Base-by-base conservation (phyloP, 2,329 filamentous ascomycete species). In the Verticillium alfalfae region DNA sequence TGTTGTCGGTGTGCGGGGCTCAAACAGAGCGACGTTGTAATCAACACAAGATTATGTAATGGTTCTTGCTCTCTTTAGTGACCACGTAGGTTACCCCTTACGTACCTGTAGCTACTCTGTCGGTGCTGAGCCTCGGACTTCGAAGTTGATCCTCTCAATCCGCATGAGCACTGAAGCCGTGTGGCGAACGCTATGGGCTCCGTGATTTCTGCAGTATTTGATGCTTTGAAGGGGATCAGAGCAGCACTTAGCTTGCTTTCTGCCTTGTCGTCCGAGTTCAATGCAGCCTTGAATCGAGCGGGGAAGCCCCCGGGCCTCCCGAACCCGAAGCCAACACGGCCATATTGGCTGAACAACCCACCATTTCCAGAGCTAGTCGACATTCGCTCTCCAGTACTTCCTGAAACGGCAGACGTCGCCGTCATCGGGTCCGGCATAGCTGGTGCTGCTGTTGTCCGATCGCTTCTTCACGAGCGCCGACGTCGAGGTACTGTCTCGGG, bases 401-500 rank as follows among this genome's bases (percentile, higher is more conserved):
- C 59, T 2, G 36, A 56, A 13, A 60, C 63, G 5, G 63, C 34
- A 7, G 67, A 69, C 45, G 54, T 69, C 41, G 64, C 63, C 56
- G 67, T 69, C 56, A 70, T 69, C 26, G 66, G 66, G 13, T 66
- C 69, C 16, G 66, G 67, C 6, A 61, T 69, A 8, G 63, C 65
- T 2, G 63, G 65, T n/a, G 66, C 63, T 16, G 61, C 52, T n/a
- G 41, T 67, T 2, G 64, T 61, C 1, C 55, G 60, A 6, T 65
- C 64, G 13, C 57, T 69, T 4, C 61, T 67, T 2, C 49, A 62
- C 22, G 45, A 52, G 18, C 45, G 18, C n/a, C 45, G 45, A 10
- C 45, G 45, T 26, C 8, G 45, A n/a, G 22, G 22, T 13, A 9
- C 18, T 13, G 45, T 22, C 18, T n/a, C 45, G n/a, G n/a, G 10